These are phyloP conservation scores for Penicillium freii DNA, from an alignment of 2,329 filamentous ascomycete species.

Conservation along the genomic window DNA sequence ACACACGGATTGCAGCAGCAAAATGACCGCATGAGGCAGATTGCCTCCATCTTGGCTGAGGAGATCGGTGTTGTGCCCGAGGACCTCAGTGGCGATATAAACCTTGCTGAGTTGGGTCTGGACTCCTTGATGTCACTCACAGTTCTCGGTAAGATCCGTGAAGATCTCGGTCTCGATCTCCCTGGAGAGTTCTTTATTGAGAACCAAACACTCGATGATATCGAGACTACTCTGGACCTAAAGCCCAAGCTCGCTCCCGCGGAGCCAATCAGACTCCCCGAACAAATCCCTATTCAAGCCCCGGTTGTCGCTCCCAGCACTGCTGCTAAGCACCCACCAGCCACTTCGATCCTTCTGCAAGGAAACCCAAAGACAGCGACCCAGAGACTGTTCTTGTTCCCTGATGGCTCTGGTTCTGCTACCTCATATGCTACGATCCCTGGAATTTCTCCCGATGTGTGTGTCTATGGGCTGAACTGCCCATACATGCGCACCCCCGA, in stretches of 20 bases:
- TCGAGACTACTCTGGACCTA: conserved; percentile 40
- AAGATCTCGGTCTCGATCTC: conserved; percentile 43
- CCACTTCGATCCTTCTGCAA: conserved; percentile 45
- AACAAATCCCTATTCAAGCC: conserved; percentile 23
- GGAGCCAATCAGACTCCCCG: conserved; percentile 23
- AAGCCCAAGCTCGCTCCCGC: conserved; percentile 34
- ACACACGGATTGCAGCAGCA: conserved; percentile 16
- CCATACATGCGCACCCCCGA: conserved; percentile 46
- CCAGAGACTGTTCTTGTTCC: conserved; percentile 45
- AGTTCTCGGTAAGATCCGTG: conserved; percentile 46
- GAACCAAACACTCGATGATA: conserved; percentile 42
- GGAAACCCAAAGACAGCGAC: conserved; percentile 45
- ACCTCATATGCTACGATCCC: conserved; percentile 48
- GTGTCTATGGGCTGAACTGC: conserved; percentile 45
- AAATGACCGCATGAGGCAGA: conserved; percentile 40
- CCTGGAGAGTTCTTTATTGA: conserved; percentile 47
- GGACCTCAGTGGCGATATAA: conserved; percentile 42
- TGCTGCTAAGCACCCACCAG: conserved; percentile 34
- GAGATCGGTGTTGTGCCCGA: conserved; percentile 45
- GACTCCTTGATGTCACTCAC: conserved; percentile 49
- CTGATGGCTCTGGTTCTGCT: conserved; percentile 48
- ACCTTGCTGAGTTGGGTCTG: conserved; percentile 46
- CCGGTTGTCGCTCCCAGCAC: conserved; percentile 18
- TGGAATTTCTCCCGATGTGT: conserved; percentile 40
- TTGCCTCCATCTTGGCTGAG: conserved; percentile 43